These are phyloP conservation scores for Boletellus ananas DNA, from an alignment of 768 basidiomycete genomes.

Conservation along the genomic window DNA sequence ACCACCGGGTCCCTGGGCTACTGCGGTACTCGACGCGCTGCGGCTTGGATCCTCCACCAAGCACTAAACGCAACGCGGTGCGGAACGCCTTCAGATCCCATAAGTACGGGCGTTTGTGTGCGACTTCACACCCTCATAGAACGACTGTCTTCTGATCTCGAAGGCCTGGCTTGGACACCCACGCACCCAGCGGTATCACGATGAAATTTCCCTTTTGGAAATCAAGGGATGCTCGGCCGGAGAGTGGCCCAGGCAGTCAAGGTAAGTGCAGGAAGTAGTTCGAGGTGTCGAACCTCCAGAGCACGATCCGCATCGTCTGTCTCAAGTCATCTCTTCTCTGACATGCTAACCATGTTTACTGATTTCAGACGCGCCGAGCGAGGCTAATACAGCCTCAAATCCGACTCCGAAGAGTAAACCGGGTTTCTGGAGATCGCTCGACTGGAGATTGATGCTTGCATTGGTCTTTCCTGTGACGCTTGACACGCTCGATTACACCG, in stretches of 20 bases:
- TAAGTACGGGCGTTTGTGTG: background rate
- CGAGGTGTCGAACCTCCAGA: background rate
- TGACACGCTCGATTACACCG: conserved; percentile 35
- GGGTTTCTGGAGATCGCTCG: conserved; percentile 26
- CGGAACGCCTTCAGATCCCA: background rate
- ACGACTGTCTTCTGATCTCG: background rate
- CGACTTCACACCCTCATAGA: background rate
- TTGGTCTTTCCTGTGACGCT: conserved; percentile 41
- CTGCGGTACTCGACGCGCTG: background rate
- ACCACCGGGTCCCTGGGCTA: background rate
- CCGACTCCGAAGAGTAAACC: background rate
- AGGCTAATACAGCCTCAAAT: background rate
- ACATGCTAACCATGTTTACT: background rate
- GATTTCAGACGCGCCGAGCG: conserved; percentile 1
- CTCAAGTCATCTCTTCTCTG: no score
- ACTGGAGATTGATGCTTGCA: conserved; percentile 32
- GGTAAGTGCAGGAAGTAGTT: conserved; percentile 1
- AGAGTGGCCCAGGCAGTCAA: background rate
- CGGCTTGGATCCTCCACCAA: background rate
- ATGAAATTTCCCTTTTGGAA: conserved; percentile 14
- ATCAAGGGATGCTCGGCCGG: background rate
- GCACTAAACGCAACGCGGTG: background rate
- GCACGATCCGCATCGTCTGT: background rate
- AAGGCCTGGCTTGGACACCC: background rate
- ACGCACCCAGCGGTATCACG: background rate